Base-by-base conservation (phyloP, 225 moss, liverwort and hornwort species). In the Thuidium tamariscinum region DNA sequence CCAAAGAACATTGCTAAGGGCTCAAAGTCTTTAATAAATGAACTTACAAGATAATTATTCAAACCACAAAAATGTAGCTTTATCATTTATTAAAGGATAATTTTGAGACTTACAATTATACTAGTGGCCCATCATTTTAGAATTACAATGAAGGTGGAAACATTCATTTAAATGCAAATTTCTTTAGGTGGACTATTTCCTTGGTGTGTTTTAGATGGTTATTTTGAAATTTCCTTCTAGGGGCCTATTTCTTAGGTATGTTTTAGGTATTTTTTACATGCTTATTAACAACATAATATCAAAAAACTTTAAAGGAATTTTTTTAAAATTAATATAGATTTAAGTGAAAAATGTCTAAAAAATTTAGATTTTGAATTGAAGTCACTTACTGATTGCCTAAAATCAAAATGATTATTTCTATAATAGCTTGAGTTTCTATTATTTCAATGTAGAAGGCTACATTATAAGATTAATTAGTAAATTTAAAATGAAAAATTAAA, bases 1-100 rank as follows among this genome's bases (percentile, higher is more conserved):
- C 5, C 7, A 1, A 2, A 0, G 19, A 46, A 73, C 0, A 1
- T 32, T 30, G 11, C 1, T 0, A 7, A 34, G 4, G 11, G 1
- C 4, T 74, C 7, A 20, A 74, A 74, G 4, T 11, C 2, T 34
- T 2, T 0, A 8, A 32, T 74, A 4, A 73, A 49, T 32, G 49
- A 74, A 34, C 2, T 49, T 49, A 5, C 21, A 74, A 12, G 21
- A 7, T 74, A 34, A 20, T 21, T 19, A 2, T 49, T 13, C 12
- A 21, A 20, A 12, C 11, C 13, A 20, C 4, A 74, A 2, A 3
- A 13, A 74, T 34, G 4, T 49, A 11, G 13, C 4, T 34, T 49
- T 20, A 7, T 0, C 0, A 32, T 73, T 73, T 32, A 18, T 4
- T 1, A 48, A 32, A 48, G 7, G 19, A 19, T 20, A 32, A 18